phyloP scores from a whole-genome alignment of 2,329 filamentous ascomycete species.

The Curvularia lunata region DNA sequence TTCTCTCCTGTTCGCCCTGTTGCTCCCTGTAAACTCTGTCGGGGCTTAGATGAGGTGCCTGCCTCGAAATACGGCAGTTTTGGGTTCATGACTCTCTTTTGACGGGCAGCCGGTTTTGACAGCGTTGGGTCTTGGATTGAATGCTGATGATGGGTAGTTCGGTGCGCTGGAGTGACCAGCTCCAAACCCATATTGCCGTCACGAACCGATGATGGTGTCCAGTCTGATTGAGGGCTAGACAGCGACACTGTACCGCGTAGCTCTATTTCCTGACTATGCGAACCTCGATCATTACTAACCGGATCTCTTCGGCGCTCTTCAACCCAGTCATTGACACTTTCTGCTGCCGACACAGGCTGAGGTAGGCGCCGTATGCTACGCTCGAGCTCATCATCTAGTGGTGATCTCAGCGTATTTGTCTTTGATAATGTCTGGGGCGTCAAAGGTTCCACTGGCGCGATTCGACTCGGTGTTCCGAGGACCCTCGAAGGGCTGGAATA shows the following conservation, averaged over 20 bases:
- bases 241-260: neutral
- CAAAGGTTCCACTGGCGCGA: slow-evolving; percentile 12
- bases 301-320: neutral
- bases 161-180: neutral
- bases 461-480: slow-evolving; percentile 3
- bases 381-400: slow-evolving; percentile 16
- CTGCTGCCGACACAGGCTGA: neutral
- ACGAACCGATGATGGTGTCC: neutral
- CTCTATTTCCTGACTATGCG: neutral
- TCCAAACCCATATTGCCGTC: neutral
- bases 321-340: no score
- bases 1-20: slow-evolving; percentile 1
- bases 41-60: neutral
- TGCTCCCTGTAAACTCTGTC: neutral
- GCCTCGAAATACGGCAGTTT: neutral
- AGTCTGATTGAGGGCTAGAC: neutral
- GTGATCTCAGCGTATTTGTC: slow-evolving; percentile 1
- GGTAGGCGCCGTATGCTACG: slow-evolving; percentile 16
- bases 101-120: slow-evolving; percentile 4
- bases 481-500: slow-evolving; percentile 18
- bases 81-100: slow-evolving; percentile 7
- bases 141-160: slow-evolving; percentile 15
- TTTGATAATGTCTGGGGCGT: slow-evolving; percentile 28
- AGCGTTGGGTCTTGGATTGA: slow-evolving; percentile 14
- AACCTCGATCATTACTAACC: neutral